phyloP scores from a whole-genome alignment of 805 yeast genomes.

The Metschnikowia dekortorum region DNA sequence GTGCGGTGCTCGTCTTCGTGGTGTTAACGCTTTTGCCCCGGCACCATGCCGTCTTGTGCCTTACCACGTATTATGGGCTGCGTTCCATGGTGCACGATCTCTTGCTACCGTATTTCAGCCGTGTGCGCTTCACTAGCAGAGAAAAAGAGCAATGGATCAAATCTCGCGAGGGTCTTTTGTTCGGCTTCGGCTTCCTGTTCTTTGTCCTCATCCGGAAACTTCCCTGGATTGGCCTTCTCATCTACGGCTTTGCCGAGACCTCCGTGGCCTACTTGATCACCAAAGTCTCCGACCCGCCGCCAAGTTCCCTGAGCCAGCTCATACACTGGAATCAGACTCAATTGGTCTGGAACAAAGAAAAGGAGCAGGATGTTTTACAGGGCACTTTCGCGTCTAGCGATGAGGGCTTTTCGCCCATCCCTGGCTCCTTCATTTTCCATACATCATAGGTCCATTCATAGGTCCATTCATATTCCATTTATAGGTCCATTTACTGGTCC shows the following conservation, averaged over 20 bases:
- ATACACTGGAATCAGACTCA: constrained; percentile 29
- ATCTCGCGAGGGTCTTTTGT: constrained; percentile 51
- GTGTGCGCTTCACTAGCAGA: constrained; percentile 40
- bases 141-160: constrained; percentile 47
- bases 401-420: constrained; percentile 23
- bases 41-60: constrained; percentile 28
- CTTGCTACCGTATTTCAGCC: constrained; percentile 46
- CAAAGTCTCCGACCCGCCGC: constrained; percentile 47
- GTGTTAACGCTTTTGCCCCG: constrained; percentile 34
- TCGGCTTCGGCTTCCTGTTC: constrained; percentile 51
- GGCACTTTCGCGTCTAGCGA: constrained; percentile 20
- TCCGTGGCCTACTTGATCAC: constrained; percentile 51
- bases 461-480: too few relatives aligned
- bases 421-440: constrained; percentile 19
- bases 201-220: constrained; percentile 36
- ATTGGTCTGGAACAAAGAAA: constrained; percentile 28
- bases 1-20: constrained; percentile 36
- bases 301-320: constrained; percentile 20
- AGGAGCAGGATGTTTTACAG: constrained; percentile 15
- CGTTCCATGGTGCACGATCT: constrained; percentile 43
- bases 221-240: constrained; percentile 45
- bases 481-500: too few relatives aligned
- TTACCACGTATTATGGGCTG: constrained; percentile 46
- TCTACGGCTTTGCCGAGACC: constrained; percentile 51
- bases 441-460: background rate